Percentiles rank a stretch among this genome's conserved stretches.
phyloP scores from a whole-genome alignment of 768 basidiomycete genomes.

The Suillus luteus region DNA sequence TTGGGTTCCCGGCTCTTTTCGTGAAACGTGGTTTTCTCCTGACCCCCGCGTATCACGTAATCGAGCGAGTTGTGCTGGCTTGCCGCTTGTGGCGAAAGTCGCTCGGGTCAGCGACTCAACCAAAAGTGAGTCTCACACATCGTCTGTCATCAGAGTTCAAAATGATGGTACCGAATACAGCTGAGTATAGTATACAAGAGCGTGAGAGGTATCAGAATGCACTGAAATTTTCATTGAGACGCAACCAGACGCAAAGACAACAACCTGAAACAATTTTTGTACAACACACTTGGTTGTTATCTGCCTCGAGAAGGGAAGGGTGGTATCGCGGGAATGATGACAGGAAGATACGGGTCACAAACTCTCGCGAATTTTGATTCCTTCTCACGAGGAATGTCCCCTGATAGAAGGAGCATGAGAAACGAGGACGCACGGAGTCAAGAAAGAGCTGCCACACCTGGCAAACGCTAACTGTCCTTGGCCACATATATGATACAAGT shows the following conservation, averaged over 20 bases:
- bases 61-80: slow-evolving; percentile 6
- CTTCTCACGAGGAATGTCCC: neutral
- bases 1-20: slow-evolving; percentile 24
- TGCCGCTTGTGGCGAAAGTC: neutral
- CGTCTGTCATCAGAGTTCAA: neutral
- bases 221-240: neutral
- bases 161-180: neutral
- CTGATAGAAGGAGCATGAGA: slow-evolving; percentile 7
- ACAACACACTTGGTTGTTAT: neutral
- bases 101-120: neutral
- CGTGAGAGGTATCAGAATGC: slow-evolving; percentile 2
- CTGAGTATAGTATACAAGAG: slow-evolving; percentile 4
- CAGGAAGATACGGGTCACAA: neutral
- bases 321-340: neutral
- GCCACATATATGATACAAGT: slow-evolving; percentile 54
- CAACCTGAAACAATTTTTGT: neutral
- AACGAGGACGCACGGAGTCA: neutral
- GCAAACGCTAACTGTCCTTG: slow-evolving; percentile 22
- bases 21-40: slow-evolving; percentile 15
- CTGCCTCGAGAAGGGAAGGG: neutral
- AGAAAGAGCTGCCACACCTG: neutral
- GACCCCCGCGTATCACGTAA: slow-evolving; percentile 4
- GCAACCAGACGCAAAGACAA: neutral
- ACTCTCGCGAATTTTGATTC: neutral
- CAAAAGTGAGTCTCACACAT: slow-evolving; percentile 3